Evolutionary conservation across 2,329 filamentous ascomycete genomes (phyloP).

Genomic region (Fusarium musae): DNA sequence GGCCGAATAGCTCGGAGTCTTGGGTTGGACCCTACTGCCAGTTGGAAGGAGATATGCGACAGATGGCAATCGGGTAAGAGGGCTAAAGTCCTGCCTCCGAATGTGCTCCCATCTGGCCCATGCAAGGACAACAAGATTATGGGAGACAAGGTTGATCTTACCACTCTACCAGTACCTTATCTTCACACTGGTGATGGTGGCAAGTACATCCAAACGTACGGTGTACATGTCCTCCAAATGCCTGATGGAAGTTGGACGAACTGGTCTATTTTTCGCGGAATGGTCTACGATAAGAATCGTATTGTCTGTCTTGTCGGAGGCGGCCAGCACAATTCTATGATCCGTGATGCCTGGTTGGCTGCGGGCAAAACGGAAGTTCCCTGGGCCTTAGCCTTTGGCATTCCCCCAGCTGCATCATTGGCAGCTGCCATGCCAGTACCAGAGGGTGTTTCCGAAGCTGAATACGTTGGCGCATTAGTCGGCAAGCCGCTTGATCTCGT

Average conservation of each 20-base stretch:
- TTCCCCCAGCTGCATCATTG: conserved; percentile 61
- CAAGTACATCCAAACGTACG: conserved; percentile 63
- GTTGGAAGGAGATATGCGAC: conserved; percentile 1
- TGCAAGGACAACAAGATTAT: conserved; percentile 22
- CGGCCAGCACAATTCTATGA: conserved; percentile 59
- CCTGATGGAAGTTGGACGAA: conserved; percentile 61
- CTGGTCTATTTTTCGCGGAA: conserved; percentile 58
- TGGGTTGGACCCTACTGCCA: conserved; percentile 27
- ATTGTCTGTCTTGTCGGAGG: conserved; percentile 55
- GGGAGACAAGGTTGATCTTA: conserved; percentile 43
- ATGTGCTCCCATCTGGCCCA: conserved; percentile 41
- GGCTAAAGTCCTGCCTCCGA: conserved; percentile 44
- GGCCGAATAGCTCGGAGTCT: conserved; percentile 56
- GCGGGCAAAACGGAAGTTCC: conserved; percentile 56
- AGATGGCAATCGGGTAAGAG: background rate
- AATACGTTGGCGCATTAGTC: background rate
- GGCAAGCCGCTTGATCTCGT: background rate
- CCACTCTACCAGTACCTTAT: conserved; percentile 52
- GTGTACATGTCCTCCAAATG: conserved; percentile 58
- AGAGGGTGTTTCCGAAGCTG: background rate
- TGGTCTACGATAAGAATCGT: conserved; percentile 57
- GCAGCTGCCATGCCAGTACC: conserved; percentile 31
- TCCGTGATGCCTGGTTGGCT: conserved; percentile 59
- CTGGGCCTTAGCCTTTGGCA: conserved; percentile 60
- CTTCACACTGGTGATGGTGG: conserved; percentile 59